Evolutionary conservation across 305 asterid genomes (phyloP).

Genomic region (Withania somnifera): DNA sequence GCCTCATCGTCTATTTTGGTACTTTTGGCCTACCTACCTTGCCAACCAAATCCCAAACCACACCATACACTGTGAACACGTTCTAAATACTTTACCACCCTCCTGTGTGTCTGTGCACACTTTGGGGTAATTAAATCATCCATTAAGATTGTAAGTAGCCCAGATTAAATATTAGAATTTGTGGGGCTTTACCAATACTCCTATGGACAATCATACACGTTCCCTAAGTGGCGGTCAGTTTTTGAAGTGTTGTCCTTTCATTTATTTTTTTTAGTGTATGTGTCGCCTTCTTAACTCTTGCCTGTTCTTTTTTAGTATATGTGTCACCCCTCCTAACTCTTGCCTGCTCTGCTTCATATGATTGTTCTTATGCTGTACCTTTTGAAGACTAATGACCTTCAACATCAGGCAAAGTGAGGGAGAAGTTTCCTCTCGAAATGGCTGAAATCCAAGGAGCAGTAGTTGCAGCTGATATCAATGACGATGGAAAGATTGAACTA

Average conservation of each 20-base stretch:
- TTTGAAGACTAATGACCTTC: conserved; percentile 9
- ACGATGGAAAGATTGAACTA: conserved; percentile 89
- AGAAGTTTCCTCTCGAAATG: conserved; percentile 92
- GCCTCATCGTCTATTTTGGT: neutral
- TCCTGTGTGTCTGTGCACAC: neutral
- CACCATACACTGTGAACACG: neutral
- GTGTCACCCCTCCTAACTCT: neutral
- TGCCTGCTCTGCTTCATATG: neutral
- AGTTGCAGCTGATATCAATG: conserved; percentile 94
- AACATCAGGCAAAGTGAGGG: conserved; percentile 74
- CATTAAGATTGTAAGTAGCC: neutral
- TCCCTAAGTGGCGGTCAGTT: neutral
- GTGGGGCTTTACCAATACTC: neutral
- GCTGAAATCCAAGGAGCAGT: conserved; percentile 99
- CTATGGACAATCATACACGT: neutral
- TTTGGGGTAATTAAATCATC: neutral
- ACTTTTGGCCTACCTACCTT: neutral
- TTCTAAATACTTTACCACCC: neutral
- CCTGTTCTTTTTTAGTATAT: too few relatives aligned
- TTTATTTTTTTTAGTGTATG: neutral
- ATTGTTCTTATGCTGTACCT: neutral
- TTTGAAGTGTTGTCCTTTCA: neutral
- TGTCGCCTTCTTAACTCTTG: too few relatives aligned
- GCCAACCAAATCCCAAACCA: neutral
- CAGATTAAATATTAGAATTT: neutral